A percentile compares a stretch with the other conserved stretches of the same genome.
Evolutionary conservation across 1,139 yeast genomes (phyloP).

Genomic region (Diutina pseudorugosa): DNA sequence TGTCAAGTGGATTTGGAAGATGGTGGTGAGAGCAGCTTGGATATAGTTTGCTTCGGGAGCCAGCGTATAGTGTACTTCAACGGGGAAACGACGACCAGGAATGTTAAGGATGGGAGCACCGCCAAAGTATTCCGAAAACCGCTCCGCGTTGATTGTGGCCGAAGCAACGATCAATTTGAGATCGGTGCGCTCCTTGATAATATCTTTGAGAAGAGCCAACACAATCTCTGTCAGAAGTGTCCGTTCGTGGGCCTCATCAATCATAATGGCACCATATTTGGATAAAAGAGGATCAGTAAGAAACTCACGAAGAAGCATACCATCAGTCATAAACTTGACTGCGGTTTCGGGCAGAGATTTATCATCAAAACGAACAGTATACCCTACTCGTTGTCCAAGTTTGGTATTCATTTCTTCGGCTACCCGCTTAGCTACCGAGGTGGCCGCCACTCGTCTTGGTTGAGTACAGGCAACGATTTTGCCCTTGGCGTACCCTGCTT

Average conservation of each 20-base stretch:
- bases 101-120: constrained; percentile 77
- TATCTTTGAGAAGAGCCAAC: constrained; percentile 68
- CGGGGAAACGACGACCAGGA: constrained; percentile 88
- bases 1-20: constrained; percentile 63
- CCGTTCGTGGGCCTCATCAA: constrained; percentile 96
- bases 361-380: constrained; percentile 80
- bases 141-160: constrained; percentile 86
- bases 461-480: constrained; percentile 59
- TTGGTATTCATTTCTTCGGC: constrained; percentile 71
- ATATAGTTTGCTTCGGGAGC: constrained; percentile 86
- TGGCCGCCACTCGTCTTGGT: constrained; percentile 93
- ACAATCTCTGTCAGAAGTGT: constrained; percentile 88
- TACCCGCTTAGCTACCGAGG: constrained; percentile 84
- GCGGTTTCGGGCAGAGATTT: constrained; percentile 48
- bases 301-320: constrained; percentile 83
- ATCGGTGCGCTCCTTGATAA: constrained; percentile 51
- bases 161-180: constrained; percentile 73
- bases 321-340: constrained; percentile 86
- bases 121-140: constrained; percentile 69
- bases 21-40: constrained; percentile 78
- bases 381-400: constrained; percentile 77
- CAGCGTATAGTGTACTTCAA: constrained; percentile 72
- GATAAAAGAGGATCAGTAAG: constrained; percentile 60
- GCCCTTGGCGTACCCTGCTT: constrained; percentile 55
- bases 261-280: constrained; percentile 70